Evolutionary conservation across 768 basidiomycete genomes (phyloP), one percentile per base, ranked within the genome.

Genomic region (Boletellus ananas): DNA sequence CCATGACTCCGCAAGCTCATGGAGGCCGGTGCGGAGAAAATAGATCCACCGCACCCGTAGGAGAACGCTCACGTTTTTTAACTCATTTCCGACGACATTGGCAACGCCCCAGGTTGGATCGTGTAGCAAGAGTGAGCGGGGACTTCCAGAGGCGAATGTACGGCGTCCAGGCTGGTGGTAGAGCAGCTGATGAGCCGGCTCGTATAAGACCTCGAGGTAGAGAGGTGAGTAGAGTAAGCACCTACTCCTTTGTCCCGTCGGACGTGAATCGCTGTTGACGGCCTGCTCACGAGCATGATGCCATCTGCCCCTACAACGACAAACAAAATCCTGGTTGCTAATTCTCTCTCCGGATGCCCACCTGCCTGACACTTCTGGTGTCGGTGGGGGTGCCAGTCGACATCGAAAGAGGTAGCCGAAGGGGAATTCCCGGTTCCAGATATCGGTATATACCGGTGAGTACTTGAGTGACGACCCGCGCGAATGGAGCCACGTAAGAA

Each of bases 381-480:
- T 43, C 20, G 44, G 49, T 39, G 43, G 34, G 35, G 40, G 47
- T 38, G 27, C 27, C 50, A 4, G 41, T 33, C 51, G 38, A 34
- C 45, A 27, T 27, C 45, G 13, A 50, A 47, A 29, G 41, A 45
- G n/a, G 43, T 27, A 16, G 6, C 21, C 37, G 45, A 53, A 35
- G 51, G 49, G 33, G 43, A 54, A 45, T 36, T 29, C 2, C 10
- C 36, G 31, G 33, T 38, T 39, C 33, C 18, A 37, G 72, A 72
- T 56, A 71, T 74, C 47, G 72, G 73, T 21, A 70, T 34, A 62
- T 61, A 43, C 47, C 54, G 12, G 83, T 86, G 14, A 58, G n/a
- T n/a, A n/a, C n/a, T n/a, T n/a, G n/a, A n/a, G 68, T 14, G 75
- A 86, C 53, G 84, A 87, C 63, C 85, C 84, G 12, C 75, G 82